Percentiles rank a stretch among this genome's conserved stretches.
phyloP scores from a whole-genome alignment of 306 rosid species.

The Prunus mira region DNA sequence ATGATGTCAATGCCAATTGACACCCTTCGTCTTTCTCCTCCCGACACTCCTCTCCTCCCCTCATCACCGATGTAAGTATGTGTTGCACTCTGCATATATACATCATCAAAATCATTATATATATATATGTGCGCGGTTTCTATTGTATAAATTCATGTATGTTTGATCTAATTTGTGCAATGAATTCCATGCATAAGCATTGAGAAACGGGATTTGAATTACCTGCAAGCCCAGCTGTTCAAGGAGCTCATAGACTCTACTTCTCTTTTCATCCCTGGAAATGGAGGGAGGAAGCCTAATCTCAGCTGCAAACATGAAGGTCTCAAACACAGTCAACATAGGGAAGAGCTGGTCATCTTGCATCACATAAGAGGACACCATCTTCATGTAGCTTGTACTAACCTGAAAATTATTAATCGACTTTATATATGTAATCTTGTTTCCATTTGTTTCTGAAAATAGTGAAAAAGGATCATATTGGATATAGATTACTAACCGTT shows the following conservation, averaged over 20 bases:
- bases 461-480: neutral
- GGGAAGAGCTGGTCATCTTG: conserved; percentile 92
- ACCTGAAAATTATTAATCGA: conserved; percentile 45
- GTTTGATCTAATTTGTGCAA: neutral
- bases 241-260: conserved; percentile 68
- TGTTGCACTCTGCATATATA: conserved; percentile 53
- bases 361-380: conserved; percentile 94
- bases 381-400: conserved; percentile 82
- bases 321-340: conserved; percentile 80
- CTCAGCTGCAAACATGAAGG: conserved; percentile 89
- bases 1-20: conserved; percentile 86
- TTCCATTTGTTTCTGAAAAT: neutral
- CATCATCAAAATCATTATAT: neutral
- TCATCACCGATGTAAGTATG: conserved; percentile 86
- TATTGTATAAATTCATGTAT: neutral
- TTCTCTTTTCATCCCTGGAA: conserved; percentile 59
- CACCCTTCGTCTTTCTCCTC: conserved; percentile 86
- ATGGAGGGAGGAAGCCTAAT: conserved; percentile 84
- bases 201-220: neutral
- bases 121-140: no score
- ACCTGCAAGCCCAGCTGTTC: conserved; percentile 77
- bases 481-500: conserved; percentile 23
- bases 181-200: no score
- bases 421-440: neutral
- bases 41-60: conserved; percentile 80